Percentiles rank a stretch among this genome's conserved stretches.
Conservation (phyloP, 2,329 filamentous ascomycete species). For the Ophiostoma quercus region DNA sequence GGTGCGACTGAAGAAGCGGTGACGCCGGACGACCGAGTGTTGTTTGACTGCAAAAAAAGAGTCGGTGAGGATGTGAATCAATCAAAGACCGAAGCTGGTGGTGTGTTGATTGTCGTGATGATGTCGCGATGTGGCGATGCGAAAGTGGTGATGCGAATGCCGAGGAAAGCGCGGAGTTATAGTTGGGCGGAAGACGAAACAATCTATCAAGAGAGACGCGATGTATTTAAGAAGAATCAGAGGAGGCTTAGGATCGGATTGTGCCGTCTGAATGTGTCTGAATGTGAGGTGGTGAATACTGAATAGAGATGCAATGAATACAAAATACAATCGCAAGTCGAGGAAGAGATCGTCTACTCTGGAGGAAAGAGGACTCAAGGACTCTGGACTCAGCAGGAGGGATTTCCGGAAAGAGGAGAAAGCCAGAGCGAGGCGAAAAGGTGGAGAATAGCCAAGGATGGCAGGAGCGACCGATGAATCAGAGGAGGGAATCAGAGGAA, state of each 20-base stretch:
- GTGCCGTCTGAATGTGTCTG: not conserved
- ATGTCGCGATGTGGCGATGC: not conserved
- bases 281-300: constrained; percentile 7
- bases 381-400: not conserved
- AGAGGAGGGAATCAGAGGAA: not conserved
- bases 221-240: not conserved
- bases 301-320: too few species aligned
- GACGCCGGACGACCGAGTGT: not conserved
- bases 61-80: not conserved
- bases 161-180: not conserved
- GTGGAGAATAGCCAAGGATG: not conserved
- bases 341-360: not conserved
- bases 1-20: not conserved
- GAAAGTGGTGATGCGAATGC: not conserved
- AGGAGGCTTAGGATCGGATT: not conserved
- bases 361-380: constrained; percentile 1
- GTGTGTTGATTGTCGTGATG: not conserved
- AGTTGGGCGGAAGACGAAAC: not conserved
- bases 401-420: constrained; percentile 7
- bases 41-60: not conserved
- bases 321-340: too few species aligned
- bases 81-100: not conserved
- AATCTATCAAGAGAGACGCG: not conserved
- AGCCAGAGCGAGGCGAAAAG: constrained; percentile 7
- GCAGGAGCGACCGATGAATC: constrained; percentile 14